A percentile compares a stretch with the other conserved stretches of the same genome.
phyloP scores from a whole-genome alignment of 306 rosid genomes.

The Quercus mongolica region DNA sequence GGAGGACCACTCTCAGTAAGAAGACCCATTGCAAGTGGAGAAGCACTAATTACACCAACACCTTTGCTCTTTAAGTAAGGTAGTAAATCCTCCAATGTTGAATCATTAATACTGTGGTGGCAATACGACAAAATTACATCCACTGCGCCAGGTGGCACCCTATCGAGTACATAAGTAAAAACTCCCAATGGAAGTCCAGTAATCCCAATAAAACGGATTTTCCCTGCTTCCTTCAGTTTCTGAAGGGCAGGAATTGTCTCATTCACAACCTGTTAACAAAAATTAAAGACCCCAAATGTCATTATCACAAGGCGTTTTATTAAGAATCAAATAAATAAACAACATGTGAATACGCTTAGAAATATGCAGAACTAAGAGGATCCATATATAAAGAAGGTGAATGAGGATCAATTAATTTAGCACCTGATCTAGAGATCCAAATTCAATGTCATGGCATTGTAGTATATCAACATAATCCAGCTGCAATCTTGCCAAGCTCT shows the following conservation, averaged over 20 bases:
- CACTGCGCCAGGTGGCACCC: slow-evolving; percentile 70
- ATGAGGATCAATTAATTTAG: neutral
- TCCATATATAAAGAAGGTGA: neutral
- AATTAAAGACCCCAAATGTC: slow-evolving; percentile 4
- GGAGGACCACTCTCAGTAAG: slow-evolving; percentile 93
- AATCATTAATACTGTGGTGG: slow-evolving; percentile 71
- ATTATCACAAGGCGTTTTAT: neutral
- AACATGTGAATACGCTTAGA: neutral
- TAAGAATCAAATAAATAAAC: neutral
- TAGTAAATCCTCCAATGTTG: slow-evolving; percentile 69
- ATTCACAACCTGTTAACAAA: slow-evolving; percentile 54
- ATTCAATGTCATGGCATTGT: slow-evolving; percentile 95
- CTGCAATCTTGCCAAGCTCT: slow-evolving; percentile 89
- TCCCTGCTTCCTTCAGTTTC: slow-evolving; percentile 79
- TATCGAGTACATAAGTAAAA: slow-evolving; percentile 79
- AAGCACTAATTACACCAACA: slow-evolving; percentile 79
- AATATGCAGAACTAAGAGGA: neutral
- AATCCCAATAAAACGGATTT: slow-evolving; percentile 78
- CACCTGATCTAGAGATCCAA: slow-evolving; percentile 82
- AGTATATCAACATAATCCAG: slow-evolving; percentile 85
- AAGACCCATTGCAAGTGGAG: slow-evolving; percentile 94
- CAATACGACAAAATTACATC: slow-evolving; percentile 87
- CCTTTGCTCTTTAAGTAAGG: slow-evolving; percentile 89
- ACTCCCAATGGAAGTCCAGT: slow-evolving; percentile 81
- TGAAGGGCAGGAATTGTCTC: slow-evolving; percentile 89